These are phyloP conservation scores for Astrocystis sublimbata DNA, from an alignment of 495 filamentous ascomycete species.

Conservation along the genomic window DNA sequence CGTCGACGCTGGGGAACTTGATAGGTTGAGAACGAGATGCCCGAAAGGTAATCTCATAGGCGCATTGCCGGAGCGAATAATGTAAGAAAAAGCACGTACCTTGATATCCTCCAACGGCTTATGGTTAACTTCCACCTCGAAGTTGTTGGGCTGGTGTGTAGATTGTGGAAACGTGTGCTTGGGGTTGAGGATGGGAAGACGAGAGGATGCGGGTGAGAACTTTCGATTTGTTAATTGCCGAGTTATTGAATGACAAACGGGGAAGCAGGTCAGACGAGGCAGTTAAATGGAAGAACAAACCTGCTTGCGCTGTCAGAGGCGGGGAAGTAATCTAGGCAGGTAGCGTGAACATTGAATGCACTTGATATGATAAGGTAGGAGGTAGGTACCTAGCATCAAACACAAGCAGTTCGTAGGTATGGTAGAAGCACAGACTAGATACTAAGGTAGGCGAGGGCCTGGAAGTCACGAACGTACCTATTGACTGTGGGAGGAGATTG, in stretches of 20 bases:
- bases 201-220: background rate
- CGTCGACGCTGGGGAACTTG: background rate
- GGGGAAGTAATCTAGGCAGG: no score
- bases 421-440: no score
- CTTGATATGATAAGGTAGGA: background rate
- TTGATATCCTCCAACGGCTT: no score
- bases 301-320: background rate
- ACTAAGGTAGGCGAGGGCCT: background rate
- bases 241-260: background rate
- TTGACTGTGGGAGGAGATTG: background rate
- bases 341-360: background rate
- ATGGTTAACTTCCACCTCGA: background rate
- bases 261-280: background rate
- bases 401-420: no score
- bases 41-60: background rate
- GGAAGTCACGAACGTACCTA: background rate
- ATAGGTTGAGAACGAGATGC: no score
- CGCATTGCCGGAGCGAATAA: no score
- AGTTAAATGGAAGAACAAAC: no score
- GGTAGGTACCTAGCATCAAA: no score
- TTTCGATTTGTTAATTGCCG: background rate
- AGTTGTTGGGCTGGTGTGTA: background rate
- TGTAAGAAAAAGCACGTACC: background rate
- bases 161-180: background rate
- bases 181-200: background rate